A percentile compares a stretch with the other conserved stretches of the same genome.
phyloP scores from a whole-genome alignment of 1,284 basidiomycete species.

The Naganishia sp. region DNA sequence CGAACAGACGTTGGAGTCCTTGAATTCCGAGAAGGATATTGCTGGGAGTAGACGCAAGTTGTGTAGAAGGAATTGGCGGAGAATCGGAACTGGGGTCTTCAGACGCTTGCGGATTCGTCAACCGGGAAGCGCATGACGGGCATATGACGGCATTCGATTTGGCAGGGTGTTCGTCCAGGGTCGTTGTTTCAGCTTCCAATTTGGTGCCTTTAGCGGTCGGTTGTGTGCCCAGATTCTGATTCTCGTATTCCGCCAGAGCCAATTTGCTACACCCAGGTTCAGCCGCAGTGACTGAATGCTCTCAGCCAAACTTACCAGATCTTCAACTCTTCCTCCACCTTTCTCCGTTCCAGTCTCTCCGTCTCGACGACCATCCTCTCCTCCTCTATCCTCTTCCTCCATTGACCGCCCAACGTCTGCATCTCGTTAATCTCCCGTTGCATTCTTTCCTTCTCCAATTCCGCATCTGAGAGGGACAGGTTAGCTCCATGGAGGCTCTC shows the following conservation, averaged over 20 bases:
- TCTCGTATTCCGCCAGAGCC: constrained; percentile 42
- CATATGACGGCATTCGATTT: neutral
- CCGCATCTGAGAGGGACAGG: constrained; percentile 52
- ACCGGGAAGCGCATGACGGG: no score
- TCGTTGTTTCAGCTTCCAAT: neutral
- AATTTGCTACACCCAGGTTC: constrained; percentile 41
- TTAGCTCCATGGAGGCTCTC: constrained; percentile 36
- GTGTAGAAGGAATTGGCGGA: constrained; percentile 21
- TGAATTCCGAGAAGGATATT: constrained; percentile 50
- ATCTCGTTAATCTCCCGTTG: constrained; percentile 61
- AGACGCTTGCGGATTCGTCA: constrained; percentile 1
- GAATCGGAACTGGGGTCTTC: neutral
- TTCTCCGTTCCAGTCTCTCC: constrained; percentile 47
- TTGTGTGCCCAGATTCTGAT: neutral
- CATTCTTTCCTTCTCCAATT: constrained; percentile 61
- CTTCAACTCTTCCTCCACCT: constrained; percentile 50
- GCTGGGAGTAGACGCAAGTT: constrained; percentile 40
- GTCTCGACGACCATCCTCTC: constrained; percentile 60
- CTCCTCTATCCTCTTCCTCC: constrained; percentile 60
- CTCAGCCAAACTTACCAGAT: constrained; percentile 42
- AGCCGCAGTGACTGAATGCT: neutral
- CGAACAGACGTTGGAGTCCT: constrained; percentile 50
- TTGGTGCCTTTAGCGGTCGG: no score
- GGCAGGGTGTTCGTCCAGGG: neutral
- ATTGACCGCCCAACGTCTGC: constrained; percentile 41